Evolutionary conservation across 2,329 filamentous ascomycete species (phyloP), one percentile per base, ranked within the genome.

Genomic region (Graphilbum sp.): DNA sequence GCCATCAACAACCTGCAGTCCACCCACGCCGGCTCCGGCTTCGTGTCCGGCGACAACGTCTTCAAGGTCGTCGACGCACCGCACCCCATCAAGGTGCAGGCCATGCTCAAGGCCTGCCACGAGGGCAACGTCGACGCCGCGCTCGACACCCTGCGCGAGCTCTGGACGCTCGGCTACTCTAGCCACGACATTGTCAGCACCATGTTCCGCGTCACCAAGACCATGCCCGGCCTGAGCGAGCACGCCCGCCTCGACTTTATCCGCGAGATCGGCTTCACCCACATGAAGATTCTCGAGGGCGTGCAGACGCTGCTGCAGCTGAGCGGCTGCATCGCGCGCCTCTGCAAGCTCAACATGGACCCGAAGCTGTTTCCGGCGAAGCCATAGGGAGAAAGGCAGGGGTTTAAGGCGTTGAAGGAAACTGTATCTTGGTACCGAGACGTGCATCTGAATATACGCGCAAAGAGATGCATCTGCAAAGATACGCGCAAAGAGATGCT

Each of bases 171-270:
- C 43, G 90, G 90, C 13, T 98, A 98, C 62, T 94, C 85, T n/a
- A 92, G 85, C 49, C 88, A 98, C 62, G 90, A 98, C 57, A 94
- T 98, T 50, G 92, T 98, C 58, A 92, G 82, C 61, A 98, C 88
- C 44, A 98, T 98, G 90, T 96, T 98, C 67, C 79, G 80, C 52
- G 90, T 98, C 43, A 96, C 90, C 34, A 98, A 96, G 66, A 92
- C 86, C 2, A 86, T 96, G 42, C 82, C 84, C 2, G 85, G 80
- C 2, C 63, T 98, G 40, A 90, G 85, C 47, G 90, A 98, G 60
- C 86, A 96, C 57, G 77, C 86, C 15, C 95, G 95, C 63, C 66
- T 98, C 44, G 88, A 96, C 55, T 98, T 96, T 50, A 93, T 96
- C 62, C 88, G 86, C 62, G 90, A 95, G 61, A 98, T 98, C 58